Percentiles rank a stretch among this genome's conserved stretches.
Conservation (phyloP, 768 basidiomycete species). For the Kwoniella dejecticola region DNA sequence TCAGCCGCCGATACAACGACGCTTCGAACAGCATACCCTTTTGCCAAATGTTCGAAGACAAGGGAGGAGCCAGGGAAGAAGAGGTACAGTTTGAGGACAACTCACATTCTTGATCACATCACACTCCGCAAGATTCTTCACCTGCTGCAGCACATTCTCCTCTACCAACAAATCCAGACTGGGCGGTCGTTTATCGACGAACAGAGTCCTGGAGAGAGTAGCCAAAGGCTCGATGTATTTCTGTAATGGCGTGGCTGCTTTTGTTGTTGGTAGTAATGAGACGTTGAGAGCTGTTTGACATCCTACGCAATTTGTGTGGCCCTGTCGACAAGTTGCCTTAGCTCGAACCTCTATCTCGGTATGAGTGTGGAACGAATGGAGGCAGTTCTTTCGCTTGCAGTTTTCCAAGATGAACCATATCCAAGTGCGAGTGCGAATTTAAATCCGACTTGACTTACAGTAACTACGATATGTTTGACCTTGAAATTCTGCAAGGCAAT, state of each 20-base stretch:
- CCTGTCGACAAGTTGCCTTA: constrained; percentile 27
- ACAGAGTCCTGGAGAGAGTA: constrained; percentile 29
- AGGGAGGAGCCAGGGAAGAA: too few species aligned
- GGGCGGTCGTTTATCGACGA: constrained; percentile 35
- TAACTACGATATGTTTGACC: constrained; percentile 49
- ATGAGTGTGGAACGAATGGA: too few species aligned
- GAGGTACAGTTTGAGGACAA: not conserved
- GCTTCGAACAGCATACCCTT: not conserved
- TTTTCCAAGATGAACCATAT: too few species aligned
- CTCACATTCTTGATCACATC: constrained; percentile 40
- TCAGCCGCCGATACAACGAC: not conserved
- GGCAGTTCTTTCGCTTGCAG: too few species aligned
- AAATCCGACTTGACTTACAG: constrained; percentile 40
- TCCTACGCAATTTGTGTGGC: constrained; percentile 50
- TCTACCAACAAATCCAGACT: constrained; percentile 34
- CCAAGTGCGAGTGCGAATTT: not conserved
- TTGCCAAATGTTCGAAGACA: not conserved
- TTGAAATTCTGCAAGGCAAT: constrained; percentile 50
- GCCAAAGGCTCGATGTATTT: constrained; percentile 39
- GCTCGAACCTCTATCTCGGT: too few species aligned
- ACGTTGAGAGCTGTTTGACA: constrained; percentile 43
- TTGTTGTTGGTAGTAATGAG: constrained; percentile 32
- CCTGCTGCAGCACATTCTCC: constrained; percentile 50
- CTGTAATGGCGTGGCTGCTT: constrained; percentile 37
- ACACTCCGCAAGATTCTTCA: constrained; percentile 39